Conservation (phyloP, 495 filamentous ascomycete genomes). For the Trichocladium antarcticum region DNA sequence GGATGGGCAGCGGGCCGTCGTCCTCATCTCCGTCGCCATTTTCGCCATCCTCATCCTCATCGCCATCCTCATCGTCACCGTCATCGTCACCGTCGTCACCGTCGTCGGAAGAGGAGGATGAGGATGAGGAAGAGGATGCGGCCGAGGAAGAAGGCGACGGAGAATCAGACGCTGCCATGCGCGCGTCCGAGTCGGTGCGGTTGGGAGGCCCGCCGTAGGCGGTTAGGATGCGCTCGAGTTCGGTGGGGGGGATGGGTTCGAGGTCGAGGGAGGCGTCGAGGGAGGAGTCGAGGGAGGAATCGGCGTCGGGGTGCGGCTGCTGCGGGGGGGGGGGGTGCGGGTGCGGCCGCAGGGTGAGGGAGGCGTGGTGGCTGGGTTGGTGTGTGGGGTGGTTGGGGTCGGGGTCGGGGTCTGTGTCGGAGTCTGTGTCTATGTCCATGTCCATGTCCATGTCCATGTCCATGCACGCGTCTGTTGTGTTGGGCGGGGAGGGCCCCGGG, state of each 20-base stretch:
- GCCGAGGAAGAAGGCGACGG: too few relatives aligned
- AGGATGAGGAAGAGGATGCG: too few relatives aligned
- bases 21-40: neutral
- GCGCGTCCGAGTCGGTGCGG: too few relatives aligned
- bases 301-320: neutral
- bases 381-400: neutral
- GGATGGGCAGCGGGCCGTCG: neutral
- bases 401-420: neutral
- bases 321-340: neutral
- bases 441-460: neutral
- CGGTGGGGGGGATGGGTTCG: neutral
- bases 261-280: slow-evolving; percentile 6
- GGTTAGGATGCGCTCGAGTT: neutral
- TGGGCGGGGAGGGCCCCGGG: neutral
- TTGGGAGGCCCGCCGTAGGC: too few relatives aligned
- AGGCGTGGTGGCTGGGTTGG: neutral
- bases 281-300: neutral
- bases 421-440: slow-evolving; percentile 1
- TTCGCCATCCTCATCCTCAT: neutral
- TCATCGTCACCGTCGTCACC: neutral
- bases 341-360: neutral
- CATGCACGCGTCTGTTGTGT: too few relatives aligned
- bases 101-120: neutral
- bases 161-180: too few relatives aligned
- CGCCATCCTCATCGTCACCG: neutral